Percentiles rank a stretch among this genome's conserved stretches.
phyloP scores from a whole-genome alignment of 2,329 filamentous ascomycete genomes.

The Aspergillus pseudonomiae region DNA sequence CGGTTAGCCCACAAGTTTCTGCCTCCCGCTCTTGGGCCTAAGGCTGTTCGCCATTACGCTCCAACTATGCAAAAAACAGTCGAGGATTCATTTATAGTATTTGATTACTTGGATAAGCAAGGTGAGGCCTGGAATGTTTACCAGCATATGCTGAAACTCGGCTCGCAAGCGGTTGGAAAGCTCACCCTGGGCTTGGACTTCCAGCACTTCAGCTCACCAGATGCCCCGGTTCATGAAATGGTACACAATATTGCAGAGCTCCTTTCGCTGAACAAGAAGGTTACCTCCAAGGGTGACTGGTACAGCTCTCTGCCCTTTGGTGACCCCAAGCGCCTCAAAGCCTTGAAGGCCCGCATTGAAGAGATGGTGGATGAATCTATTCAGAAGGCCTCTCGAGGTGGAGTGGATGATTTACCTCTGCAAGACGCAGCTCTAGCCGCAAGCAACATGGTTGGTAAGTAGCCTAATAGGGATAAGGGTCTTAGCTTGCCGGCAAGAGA shows the following conservation, averaged over 20 bases:
- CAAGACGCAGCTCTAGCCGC: conserved; percentile 50
- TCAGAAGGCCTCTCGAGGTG: conserved; percentile 22
- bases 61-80: conserved; percentile 61
- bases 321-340: conserved; percentile 50
- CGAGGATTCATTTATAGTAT: conserved; percentile 54
- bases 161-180: conserved; percentile 49
- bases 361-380: conserved; percentile 27
- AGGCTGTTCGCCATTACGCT: conserved; percentile 63
- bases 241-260: conserved; percentile 54
- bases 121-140: conserved; percentile 52
- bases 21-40: conserved; percentile 61
- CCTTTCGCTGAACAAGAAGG: conserved; percentile 62
- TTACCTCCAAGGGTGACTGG: conserved; percentile 58
- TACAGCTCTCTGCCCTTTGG: conserved; percentile 62
- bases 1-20: conserved; percentile 62
- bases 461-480: no score
- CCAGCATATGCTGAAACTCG: conserved; percentile 54
- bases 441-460: neutral
- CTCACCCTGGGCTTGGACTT: conserved; percentile 49
- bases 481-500: no score
- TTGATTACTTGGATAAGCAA: conserved; percentile 53
- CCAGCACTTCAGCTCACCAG: conserved; percentile 44
- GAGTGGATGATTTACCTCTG: conserved; percentile 33
- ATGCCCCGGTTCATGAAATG: conserved; percentile 56
- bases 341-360: conserved; percentile 12